These are phyloP conservation scores for Diaporthe longicolla DNA, from an alignment of 2,329 filamentous ascomycete genomes.

Conservation along the genomic window DNA sequence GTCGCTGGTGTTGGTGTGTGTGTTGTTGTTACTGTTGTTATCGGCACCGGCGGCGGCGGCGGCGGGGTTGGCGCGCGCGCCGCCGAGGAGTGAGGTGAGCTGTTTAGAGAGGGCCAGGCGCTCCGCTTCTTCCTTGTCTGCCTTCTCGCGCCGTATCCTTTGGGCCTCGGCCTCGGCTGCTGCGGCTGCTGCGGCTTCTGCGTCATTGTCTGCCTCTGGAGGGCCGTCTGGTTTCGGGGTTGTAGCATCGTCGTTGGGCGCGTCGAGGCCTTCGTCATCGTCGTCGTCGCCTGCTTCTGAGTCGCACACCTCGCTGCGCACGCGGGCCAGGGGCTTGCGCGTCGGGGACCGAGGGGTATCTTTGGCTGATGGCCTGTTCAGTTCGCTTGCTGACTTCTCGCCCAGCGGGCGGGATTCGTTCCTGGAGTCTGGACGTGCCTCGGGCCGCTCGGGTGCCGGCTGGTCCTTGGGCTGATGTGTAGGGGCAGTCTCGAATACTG, in stretches of 20 bases:
- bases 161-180: neutral
- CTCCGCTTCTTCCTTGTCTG: slow-evolving; percentile 50
- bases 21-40: slow-evolving; percentile 4
- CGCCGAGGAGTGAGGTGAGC: slow-evolving; percentile 58
- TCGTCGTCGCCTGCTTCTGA: slow-evolving; percentile 49
- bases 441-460: neutral
- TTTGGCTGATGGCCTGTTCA: slow-evolving; percentile 59
- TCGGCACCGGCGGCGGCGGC: neutral
- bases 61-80: slow-evolving; percentile 43
- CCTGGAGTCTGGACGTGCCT: slow-evolving; percentile 47
- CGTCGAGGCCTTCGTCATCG: slow-evolving; percentile 20
- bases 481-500: slow-evolving; percentile 48
- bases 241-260: slow-evolving; percentile 37
- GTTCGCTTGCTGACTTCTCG: slow-evolving; percentile 56
- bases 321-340: slow-evolving; percentile 49
- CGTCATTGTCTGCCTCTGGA: neutral
- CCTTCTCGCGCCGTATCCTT: no score
- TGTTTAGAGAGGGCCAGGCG: slow-evolving; percentile 59
- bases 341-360: slow-evolving; percentile 44
- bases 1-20: slow-evolving; percentile 22
- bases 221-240: neutral
- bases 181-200: slow-evolving; percentile 4
- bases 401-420: slow-evolving; percentile 55
- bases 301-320: slow-evolving; percentile 58
- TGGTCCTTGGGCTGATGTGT: slow-evolving; percentile 50